Evolutionary conservation across 768 basidiomycete species (phyloP).

Genomic region (Leccinum boreale): DNA sequence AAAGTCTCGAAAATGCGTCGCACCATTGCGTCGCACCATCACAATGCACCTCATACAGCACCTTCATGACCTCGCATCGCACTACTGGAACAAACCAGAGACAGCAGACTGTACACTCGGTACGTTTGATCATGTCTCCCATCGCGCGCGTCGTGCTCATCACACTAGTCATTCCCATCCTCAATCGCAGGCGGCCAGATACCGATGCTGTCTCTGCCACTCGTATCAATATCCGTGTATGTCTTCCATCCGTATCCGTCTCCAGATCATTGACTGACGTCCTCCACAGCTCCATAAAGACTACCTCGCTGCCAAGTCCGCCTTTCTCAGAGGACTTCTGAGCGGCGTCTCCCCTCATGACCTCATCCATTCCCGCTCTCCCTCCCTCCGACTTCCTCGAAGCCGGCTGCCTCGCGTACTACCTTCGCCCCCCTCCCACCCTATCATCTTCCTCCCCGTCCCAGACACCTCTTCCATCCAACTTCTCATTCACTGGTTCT

Average conservation of each 20-base stretch:
- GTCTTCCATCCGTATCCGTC: conserved; percentile 11
- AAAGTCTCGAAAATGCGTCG: not conserved
- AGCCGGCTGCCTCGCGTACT: conserved; percentile 65
- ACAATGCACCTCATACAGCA: not conserved
- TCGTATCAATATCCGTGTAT: conserved; percentile 61
- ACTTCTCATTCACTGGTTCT: conserved; percentile 75
- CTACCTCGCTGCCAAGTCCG: conserved; percentile 80
- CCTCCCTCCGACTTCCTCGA: conserved; percentile 34
- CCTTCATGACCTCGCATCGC: conserved; percentile 44
- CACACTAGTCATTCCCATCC: conserved; percentile 45
- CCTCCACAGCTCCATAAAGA: conserved; percentile 66
- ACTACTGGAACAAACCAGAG: conserved; percentile 73
- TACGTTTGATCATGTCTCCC: conserved; percentile 30
- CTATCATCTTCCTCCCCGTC: conserved; percentile 69
- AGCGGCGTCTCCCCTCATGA: conserved; percentile 63
- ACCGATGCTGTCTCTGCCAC: conserved; percentile 47
- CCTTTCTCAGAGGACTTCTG: conserved; percentile 67
- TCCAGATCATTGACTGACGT: conserved; percentile 5
- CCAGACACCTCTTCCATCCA: conserved; percentile 73
- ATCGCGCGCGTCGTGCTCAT: not conserved
- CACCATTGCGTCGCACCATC: not conserved
- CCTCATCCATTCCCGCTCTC: conserved; percentile 37
- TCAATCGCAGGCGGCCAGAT: conserved; percentile 9
- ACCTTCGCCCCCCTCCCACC: conserved; percentile 59
- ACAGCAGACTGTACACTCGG: conserved; percentile 79